Evolutionary conservation across 345 rosid species (phyloP).

Genomic region (Salix dunnii): DNA sequence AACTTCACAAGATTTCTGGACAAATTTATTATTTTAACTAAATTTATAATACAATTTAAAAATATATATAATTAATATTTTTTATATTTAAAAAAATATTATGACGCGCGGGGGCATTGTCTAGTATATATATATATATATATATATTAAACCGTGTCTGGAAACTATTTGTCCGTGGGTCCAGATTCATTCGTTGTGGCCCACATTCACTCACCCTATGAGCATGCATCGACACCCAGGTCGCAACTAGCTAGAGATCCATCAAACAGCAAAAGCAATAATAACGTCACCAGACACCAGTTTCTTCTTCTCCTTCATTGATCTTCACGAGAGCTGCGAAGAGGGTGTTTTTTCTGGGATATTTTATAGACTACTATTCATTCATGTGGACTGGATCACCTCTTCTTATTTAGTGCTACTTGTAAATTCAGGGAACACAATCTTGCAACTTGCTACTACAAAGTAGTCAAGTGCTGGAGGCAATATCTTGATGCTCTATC

Average conservation of each 20-base stretch:
- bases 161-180: constrained; percentile 14
- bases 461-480: neutral
- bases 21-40: too few relatives aligned
- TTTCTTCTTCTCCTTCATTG: neutral
- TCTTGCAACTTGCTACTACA: neutral
- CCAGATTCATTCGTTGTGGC: neutral
- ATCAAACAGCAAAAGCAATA: neutral
- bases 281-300: neutral
- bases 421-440: neutral
- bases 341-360: too few relatives aligned
- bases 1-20: too few relatives aligned
- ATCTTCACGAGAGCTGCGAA: neutral
- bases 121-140: too few relatives aligned
- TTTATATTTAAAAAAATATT: too few relatives aligned
- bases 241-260: neutral
- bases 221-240: neutral
- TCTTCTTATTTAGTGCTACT: too few relatives aligned
- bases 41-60: too few relatives aligned
- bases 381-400: too few relatives aligned
- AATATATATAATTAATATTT: too few relatives aligned
- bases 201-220: neutral
- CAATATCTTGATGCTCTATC: too few relatives aligned
- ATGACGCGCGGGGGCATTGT: too few relatives aligned
- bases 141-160: neutral
- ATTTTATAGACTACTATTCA: too few relatives aligned